Conservation (phyloP, 2,329 filamentous ascomycete genomes). For the Hypoxylon sp. region DNA sequence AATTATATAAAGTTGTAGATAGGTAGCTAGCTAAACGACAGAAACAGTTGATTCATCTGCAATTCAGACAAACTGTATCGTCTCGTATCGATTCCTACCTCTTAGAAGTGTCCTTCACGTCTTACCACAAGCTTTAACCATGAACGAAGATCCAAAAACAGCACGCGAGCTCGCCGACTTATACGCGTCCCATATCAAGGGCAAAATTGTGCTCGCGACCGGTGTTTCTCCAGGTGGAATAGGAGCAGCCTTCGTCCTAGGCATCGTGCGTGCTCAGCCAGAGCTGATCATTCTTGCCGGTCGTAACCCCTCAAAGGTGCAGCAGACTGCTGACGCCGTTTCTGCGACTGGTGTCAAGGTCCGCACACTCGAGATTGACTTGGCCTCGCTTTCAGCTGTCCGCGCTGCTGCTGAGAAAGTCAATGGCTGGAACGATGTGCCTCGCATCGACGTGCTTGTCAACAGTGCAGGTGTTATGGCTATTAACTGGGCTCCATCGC, state of each 20-base stretch:
- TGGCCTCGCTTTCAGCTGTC: slow-evolving; percentile 30
- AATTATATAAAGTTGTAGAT: slow-evolving; percentile 2
- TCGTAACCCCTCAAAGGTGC: slow-evolving; percentile 60
- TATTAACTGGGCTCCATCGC: slow-evolving; percentile 42
- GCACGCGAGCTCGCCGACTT: slow-evolving; percentile 20
- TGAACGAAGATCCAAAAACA: slow-evolving; percentile 3
- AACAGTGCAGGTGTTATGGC: slow-evolving; percentile 59
- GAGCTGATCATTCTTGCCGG: slow-evolving; percentile 62
- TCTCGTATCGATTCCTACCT: neutral
- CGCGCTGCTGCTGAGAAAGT: slow-evolving; percentile 58
- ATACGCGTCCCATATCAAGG: slow-evolving; percentile 26
- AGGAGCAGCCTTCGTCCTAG: slow-evolving; percentile 56
- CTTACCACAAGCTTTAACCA: neutral
- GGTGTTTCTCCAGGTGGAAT: slow-evolving; percentile 60
- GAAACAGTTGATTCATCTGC: neutral
- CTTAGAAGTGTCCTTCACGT: neutral
- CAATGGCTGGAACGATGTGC: slow-evolving; percentile 53
- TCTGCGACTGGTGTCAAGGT: slow-evolving; percentile 52
- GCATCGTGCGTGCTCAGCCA: slow-evolving; percentile 59
- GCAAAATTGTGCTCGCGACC: slow-evolving; percentile 60
- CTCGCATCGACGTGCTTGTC: slow-evolving; percentile 36
- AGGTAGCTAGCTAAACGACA: neutral
- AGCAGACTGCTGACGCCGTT: slow-evolving; percentile 58
- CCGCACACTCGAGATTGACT: slow-evolving; percentile 51
- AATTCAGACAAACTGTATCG: neutral